Percentiles rank a stretch among this genome's conserved stretches.
phyloP scores from a whole-genome alignment of 1,284 basidiomycete genomes.

The Rhodotorula mucilaginosa region DNA sequence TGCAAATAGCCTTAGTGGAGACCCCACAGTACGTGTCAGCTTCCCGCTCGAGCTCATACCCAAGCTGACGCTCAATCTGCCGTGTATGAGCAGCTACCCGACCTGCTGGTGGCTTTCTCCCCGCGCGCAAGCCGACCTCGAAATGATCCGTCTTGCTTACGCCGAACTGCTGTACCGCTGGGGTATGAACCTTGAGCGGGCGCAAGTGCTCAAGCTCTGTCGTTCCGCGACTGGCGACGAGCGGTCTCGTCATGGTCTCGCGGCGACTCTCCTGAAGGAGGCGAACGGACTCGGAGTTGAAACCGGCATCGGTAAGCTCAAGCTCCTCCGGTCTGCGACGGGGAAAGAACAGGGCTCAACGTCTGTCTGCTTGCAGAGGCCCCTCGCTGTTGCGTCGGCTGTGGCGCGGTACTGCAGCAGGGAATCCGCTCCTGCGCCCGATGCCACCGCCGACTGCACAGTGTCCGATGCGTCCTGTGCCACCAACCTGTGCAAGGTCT shows the following conservation, averaged over 20 bases:
- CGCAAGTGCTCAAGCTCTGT: conserved; percentile 37
- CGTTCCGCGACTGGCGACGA: conserved; percentile 5
- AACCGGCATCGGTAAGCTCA: conserved; percentile 20
- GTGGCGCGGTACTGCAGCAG: neutral
- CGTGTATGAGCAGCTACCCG: conserved; percentile 1
- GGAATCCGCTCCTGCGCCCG: conserved; percentile 10
- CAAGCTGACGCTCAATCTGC: too few relatives aligned
- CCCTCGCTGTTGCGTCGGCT: conserved; percentile 9
- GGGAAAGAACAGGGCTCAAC: too few relatives aligned
- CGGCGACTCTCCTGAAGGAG: neutral
- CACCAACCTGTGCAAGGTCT: conserved; percentile 31
- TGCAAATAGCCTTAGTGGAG: conserved; percentile 10
- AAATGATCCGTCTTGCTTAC: conserved; percentile 35
- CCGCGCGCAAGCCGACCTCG: conserved; percentile 33
- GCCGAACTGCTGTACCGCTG: conserved; percentile 39
- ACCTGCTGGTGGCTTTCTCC: conserved; percentile 34
- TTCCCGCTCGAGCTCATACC: too few relatives aligned
- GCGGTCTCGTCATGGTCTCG: conserved; percentile 2
- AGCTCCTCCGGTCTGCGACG: too few relatives aligned
- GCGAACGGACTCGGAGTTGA: conserved; percentile 23
- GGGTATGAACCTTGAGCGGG: conserved; percentile 27
- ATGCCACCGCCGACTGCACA: conserved; percentile 17
- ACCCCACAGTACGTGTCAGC: conserved; percentile 10
- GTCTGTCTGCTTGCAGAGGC: conserved; percentile 7
- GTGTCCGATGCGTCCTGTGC: conserved; percentile 26